Percentiles rank a stretch among this genome's conserved stretches.
Conservation (phyloP, 805 yeast genomes). For the Candida succiphila region DNA sequence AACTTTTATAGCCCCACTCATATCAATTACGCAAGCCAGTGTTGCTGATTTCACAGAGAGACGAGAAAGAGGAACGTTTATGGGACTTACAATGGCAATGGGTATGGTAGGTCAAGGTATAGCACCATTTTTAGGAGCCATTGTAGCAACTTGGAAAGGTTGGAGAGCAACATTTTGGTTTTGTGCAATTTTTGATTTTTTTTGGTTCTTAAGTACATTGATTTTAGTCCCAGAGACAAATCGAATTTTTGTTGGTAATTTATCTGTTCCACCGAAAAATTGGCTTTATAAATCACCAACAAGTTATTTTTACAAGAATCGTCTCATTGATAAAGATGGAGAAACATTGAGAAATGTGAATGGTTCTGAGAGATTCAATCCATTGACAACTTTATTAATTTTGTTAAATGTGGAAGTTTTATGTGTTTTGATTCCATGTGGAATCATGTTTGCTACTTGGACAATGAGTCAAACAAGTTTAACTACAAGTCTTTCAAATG, state of each 20-base stretch:
- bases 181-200: slow-evolving; percentile 53
- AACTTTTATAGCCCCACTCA: slow-evolving; percentile 64
- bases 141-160: slow-evolving; percentile 38
- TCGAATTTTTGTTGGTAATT: slow-evolving; percentile 65
- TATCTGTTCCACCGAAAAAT: slow-evolving; percentile 43
- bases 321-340: slow-evolving; percentile 21
- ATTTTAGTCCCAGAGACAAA: slow-evolving; percentile 65
- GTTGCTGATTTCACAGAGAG: slow-evolving; percentile 66
- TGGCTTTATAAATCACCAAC: slow-evolving; percentile 36
- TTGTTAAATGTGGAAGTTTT: slow-evolving; percentile 21
- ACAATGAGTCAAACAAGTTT: slow-evolving; percentile 58
- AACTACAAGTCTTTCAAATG: slow-evolving; percentile 39
- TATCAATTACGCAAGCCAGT: slow-evolving; percentile 60
- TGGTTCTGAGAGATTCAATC: slow-evolving; percentile 14
- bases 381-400: slow-evolving; percentile 11
- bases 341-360: slow-evolving; percentile 5
- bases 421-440: slow-evolving; percentile 43
- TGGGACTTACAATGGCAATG: slow-evolving; percentile 57
- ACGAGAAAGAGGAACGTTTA: slow-evolving; percentile 58
- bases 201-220: slow-evolving; percentile 22
- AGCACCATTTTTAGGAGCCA: slow-evolving; percentile 64
- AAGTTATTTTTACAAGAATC: slow-evolving; percentile 15
- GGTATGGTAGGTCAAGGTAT: slow-evolving; percentile 66
- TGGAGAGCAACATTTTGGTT: slow-evolving; percentile 84
- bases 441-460: slow-evolving; percentile 62